A percentile compares a stretch with the other conserved stretches of the same genome.
These are phyloP conservation scores for Collybia sp. DNA, from an alignment of 768 basidiomycete species.

Conservation along the genomic window DNA sequence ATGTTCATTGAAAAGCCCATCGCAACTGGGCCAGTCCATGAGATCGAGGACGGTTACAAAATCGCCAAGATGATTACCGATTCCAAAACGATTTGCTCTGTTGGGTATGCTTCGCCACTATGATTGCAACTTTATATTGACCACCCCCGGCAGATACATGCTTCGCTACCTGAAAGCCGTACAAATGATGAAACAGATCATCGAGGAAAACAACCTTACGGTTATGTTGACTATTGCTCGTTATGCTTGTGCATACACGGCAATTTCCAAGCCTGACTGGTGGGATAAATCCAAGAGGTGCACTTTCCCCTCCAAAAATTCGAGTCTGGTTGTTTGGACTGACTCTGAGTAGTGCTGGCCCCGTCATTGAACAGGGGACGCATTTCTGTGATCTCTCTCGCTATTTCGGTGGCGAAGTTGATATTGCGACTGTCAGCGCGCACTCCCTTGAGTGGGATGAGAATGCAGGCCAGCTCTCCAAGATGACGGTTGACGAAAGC, in stretches of 20 bases:
- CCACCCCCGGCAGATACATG: constrained; percentile 64
- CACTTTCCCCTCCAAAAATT: neutral
- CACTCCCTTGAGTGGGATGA: constrained; percentile 94
- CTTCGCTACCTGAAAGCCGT: constrained; percentile 90
- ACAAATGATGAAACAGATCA: constrained; percentile 95
- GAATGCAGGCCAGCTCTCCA: constrained; percentile 78
- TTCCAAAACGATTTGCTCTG: constrained; percentile 75
- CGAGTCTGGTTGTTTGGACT: constrained; percentile 2
- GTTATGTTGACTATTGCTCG: constrained; percentile 97
- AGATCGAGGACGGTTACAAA: constrained; percentile 63
- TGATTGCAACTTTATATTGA: constrained; percentile 2
- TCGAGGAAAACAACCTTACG: constrained; percentile 88
- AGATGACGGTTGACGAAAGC: constrained; percentile 79
- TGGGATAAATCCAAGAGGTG: constrained; percentile 90
- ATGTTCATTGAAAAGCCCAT: constrained; percentile 94
- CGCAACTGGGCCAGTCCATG: constrained; percentile 69
- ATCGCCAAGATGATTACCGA: constrained; percentile 72
- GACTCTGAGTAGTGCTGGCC: constrained; percentile 52
- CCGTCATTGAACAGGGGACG: constrained; percentile 88
- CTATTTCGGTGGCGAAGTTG: constrained; percentile 96
- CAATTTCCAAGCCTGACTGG: constrained; percentile 82
- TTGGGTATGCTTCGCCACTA: constrained; percentile 55
- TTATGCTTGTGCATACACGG: constrained; percentile 85
- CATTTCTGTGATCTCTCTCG: constrained; percentile 97
- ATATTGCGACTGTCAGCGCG: constrained; percentile 73